Evolutionary conservation across 2,329 filamentous ascomycete species (phyloP).

Genomic region (Curvularia eragrostidis): DNA sequence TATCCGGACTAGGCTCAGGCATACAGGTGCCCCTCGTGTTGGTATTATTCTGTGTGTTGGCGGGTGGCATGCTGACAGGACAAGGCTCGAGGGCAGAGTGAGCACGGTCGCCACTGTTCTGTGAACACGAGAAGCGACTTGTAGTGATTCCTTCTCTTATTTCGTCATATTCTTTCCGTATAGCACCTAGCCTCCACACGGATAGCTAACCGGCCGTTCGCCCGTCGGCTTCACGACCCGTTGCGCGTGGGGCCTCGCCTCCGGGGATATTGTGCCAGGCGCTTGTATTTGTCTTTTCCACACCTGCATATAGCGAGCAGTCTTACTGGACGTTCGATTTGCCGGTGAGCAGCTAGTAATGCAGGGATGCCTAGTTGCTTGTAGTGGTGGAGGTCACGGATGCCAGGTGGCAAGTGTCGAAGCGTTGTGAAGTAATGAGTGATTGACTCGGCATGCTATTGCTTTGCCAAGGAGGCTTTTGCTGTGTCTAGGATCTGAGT

Average conservation of each 20-base stretch:
- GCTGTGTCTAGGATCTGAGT: background rate
- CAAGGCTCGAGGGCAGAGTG: background rate
- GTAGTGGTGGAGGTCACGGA: background rate
- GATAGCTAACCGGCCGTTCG: background rate
- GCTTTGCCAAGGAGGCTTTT: background rate
- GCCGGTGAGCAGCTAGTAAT: background rate
- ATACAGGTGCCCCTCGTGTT: background rate
- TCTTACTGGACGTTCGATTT: background rate
- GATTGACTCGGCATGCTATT: background rate
- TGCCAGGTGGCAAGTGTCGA: background rate
- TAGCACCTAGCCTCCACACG: background rate
- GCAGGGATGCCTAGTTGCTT: background rate
- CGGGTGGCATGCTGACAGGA: background rate
- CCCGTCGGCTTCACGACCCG: conserved; percentile 2
- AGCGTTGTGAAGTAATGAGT: background rate
- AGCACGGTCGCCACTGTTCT: background rate
- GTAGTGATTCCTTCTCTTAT: background rate
- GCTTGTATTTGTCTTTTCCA: conserved; percentile 2
- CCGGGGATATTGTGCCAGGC: conserved; percentile 11
- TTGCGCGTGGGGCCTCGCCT: conserved; percentile 10
- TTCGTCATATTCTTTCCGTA: background rate
- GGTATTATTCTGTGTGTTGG: background rate
- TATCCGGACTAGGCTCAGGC: background rate
- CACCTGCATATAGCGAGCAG: background rate
- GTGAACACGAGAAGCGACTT: background rate